Conservation (phyloP, 495 filamentous ascomycete genomes). For the Jackrogersella minutella region DNA sequence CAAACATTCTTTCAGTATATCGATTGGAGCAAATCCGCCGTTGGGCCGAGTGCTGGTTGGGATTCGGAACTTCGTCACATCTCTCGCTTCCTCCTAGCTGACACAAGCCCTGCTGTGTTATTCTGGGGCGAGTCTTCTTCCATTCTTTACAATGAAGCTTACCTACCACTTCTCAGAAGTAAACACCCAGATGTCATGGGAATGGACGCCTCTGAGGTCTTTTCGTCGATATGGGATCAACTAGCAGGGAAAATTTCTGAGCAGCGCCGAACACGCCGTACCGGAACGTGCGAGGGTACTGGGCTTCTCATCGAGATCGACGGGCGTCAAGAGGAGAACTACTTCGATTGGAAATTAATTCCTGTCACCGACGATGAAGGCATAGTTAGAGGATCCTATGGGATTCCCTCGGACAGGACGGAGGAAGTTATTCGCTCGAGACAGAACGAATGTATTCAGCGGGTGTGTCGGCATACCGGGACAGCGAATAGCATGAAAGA, state of each 20-base stretch:
- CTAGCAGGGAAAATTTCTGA: slow-evolving; percentile 45
- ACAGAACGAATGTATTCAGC: slow-evolving; percentile 64
- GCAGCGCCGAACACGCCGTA: slow-evolving; percentile 33
- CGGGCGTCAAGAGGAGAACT: slow-evolving; percentile 66
- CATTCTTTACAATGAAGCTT: slow-evolving; percentile 57
- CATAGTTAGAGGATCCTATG: slow-evolving; percentile 58
- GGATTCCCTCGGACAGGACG: slow-evolving; percentile 66
- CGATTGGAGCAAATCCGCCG: slow-evolving; percentile 19
- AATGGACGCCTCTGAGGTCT: slow-evolving; percentile 48
- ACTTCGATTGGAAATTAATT: slow-evolving; percentile 68
- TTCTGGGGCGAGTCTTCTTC: slow-evolving; percentile 57
- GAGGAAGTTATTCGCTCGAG: slow-evolving; percentile 61
- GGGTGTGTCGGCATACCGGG: slow-evolving; percentile 65
- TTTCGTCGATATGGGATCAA: slow-evolving; percentile 46
- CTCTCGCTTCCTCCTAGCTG: slow-evolving; percentile 36
- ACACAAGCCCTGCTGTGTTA: slow-evolving; percentile 39
- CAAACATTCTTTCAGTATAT: slow-evolving; percentile 8
- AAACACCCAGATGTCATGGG: slow-evolving; percentile 51
- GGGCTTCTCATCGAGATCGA: slow-evolving; percentile 58
- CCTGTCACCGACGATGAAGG: slow-evolving; percentile 63
- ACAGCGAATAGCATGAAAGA: slow-evolving; percentile 64
- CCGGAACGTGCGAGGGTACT: slow-evolving; percentile 50
- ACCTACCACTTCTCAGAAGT: slow-evolving; percentile 49
- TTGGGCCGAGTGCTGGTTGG: slow-evolving; percentile 15
- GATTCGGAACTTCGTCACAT: slow-evolving; percentile 24